phyloP scores from a whole-genome alignment of 1,284 basidiomycete species.

The Heterobasidion irregulare region DNA sequence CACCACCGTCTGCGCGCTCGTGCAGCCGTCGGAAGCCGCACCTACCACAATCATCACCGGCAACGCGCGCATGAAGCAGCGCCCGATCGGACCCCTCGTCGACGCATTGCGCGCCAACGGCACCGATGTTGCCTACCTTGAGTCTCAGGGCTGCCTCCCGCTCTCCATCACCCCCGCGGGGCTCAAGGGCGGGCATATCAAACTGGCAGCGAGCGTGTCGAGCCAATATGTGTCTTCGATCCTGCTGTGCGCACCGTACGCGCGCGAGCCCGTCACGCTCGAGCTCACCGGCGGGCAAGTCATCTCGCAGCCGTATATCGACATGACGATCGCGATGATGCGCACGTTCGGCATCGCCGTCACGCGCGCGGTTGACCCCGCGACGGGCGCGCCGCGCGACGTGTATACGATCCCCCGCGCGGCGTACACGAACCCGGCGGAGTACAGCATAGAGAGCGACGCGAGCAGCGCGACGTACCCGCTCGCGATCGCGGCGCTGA shows the following conservation, averaged over 20 bases:
- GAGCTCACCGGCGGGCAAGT: conserved; percentile 91
- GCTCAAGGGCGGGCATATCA: conserved; percentile 77
- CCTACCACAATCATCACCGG: conserved; percentile 82
- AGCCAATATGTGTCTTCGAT: conserved; percentile 98
- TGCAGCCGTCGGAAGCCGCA: conserved; percentile 38
- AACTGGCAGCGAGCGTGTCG: conserved; percentile 90
- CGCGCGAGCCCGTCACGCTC: conserved; percentile 72
- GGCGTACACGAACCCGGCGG: conserved; percentile 69
- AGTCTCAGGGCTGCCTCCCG: conserved; percentile 81
- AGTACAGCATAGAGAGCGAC: conserved; percentile 93
- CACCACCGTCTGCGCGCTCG: conserved; percentile 90
- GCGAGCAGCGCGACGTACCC: conserved; percentile 97
- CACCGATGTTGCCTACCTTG: conserved; percentile 71
- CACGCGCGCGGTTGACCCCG: conserved; percentile 55
- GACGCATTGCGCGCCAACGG: conserved; percentile 85
- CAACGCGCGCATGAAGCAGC: conserved; percentile 98
- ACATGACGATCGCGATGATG: conserved; percentile 99
- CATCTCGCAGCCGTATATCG: conserved; percentile 98
- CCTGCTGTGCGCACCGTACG: conserved; percentile 94
- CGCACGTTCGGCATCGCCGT: conserved; percentile 85
- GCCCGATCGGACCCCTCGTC: conserved; percentile 92
- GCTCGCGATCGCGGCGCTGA: conserved; percentile 93
- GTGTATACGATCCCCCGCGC: conserved; percentile 86
- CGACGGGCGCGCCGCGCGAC: conserved; percentile 60
- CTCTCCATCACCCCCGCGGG: conserved; percentile 83